Conservation (phyloP, 2,329 filamentous ascomycete species). For the Rhytidhysteron rufulum region DNA sequence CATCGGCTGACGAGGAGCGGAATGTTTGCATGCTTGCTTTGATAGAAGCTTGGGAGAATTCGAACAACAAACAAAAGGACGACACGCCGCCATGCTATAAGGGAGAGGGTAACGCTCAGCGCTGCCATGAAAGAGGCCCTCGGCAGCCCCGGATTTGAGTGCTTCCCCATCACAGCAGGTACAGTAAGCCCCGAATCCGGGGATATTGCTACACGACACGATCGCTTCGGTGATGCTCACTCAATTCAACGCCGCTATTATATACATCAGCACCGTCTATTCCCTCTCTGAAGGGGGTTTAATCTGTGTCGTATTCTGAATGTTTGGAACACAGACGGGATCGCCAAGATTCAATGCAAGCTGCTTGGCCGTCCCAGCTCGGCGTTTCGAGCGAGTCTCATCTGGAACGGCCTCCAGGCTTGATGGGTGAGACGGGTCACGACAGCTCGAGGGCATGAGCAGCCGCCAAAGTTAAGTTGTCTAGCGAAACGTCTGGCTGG, state of each 20-base stretch:
- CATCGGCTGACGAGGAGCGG: too few species aligned
- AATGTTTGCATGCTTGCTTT: too few species aligned
- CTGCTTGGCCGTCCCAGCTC: slow-evolving; percentile 18
- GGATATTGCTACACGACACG: not conserved
- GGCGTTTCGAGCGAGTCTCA: slow-evolving; percentile 16
- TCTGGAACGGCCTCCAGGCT: slow-evolving; percentile 4
- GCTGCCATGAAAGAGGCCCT: too few species aligned
- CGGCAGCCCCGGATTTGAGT: not conserved
- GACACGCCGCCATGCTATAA: too few species aligned
- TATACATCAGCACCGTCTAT: not conserved
- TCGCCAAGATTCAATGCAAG: slow-evolving; percentile 21
- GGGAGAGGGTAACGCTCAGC: too few species aligned
- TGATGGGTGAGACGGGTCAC: too few species aligned
- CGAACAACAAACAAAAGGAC: too few species aligned
- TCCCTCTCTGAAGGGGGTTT: not conserved
- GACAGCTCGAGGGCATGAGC: too few species aligned
- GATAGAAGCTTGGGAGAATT: too few species aligned
- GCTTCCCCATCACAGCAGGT: not conserved
- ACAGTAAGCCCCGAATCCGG: slow-evolving; percentile 3
- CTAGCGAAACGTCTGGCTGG: too few species aligned
- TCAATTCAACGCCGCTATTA: not conserved
- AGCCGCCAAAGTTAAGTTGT: too few species aligned
- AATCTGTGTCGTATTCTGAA: slow-evolving; percentile 11
- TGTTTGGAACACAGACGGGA: slow-evolving; percentile 20
- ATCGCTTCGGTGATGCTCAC: not conserved